phyloP scores from a whole-genome alignment of 2,329 filamentous ascomycete genomes.

The Sporothrix pseudoabietina region DNA sequence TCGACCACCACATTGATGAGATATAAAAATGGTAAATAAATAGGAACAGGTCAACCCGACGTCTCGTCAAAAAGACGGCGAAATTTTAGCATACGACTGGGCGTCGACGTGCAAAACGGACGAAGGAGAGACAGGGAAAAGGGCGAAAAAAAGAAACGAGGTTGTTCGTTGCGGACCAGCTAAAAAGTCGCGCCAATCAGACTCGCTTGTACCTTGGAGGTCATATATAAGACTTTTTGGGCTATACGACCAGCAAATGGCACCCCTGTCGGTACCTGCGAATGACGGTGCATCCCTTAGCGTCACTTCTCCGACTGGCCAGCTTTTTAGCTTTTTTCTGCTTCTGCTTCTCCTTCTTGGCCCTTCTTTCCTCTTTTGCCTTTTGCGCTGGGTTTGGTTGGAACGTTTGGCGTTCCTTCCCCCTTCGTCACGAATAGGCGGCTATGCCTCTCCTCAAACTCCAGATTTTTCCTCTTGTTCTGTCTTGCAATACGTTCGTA shows the following conservation, averaged over 20 bases:
- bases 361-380: slow-evolving; percentile 19
- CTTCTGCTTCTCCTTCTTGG: background rate
- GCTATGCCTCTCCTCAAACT: slow-evolving; percentile 3
- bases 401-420: background rate
- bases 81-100: too few relatives aligned
- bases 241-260: background rate
- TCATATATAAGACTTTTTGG: slow-evolving; percentile 24
- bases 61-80: background rate
- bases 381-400: background rate
- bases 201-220: background rate
- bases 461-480: background rate
- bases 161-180: slow-evolving; percentile 26
- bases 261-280: slow-evolving; percentile 18
- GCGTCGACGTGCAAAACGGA: background rate
- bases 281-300: slow-evolving; percentile 1
- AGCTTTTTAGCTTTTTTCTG: slow-evolving; percentile 17
- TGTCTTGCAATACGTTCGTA: background rate
- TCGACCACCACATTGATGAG: background rate
- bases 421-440: slow-evolving; percentile 17
- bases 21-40: background rate
- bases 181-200: slow-evolving; percentile 28
- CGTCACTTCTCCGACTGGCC: background rate
- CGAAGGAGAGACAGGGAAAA: background rate
- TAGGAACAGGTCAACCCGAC: background rate
- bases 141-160: slow-evolving; percentile 28